A percentile compares a stretch with the other conserved stretches of the same genome.
Conservation (phyloP, 1,139 yeast species). For the Candida pseudoviswanathii region DNA sequence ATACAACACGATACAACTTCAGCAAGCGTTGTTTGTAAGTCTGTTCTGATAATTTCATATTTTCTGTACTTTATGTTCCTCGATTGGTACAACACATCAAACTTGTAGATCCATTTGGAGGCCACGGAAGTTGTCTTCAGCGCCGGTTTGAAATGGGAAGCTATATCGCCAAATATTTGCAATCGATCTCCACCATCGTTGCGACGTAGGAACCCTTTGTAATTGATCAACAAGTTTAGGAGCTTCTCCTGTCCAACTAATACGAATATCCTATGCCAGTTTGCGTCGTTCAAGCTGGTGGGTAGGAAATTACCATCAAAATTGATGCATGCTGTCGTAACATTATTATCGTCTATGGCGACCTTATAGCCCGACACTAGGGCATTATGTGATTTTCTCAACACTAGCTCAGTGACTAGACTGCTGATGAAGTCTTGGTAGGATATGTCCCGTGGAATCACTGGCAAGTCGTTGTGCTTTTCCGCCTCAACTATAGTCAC, state of each 20-base stretch:
- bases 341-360: constrained; percentile 13
- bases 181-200: constrained; percentile 18
- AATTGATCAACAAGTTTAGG: constrained; percentile 30
- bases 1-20: background rate
- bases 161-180: constrained; percentile 40
- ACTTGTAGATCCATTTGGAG: constrained; percentile 5
- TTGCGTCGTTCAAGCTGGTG: constrained; percentile 6
- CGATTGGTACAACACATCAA: constrained; percentile 2
- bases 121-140: background rate
- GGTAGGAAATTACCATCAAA: constrained; percentile 5
- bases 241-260: constrained; percentile 35
- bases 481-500: constrained; percentile 4
- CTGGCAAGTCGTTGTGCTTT: constrained; percentile 3
- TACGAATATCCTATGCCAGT: constrained; percentile 38
- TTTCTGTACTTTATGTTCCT: constrained; percentile 1
- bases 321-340: background rate
- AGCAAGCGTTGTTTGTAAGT: background rate
- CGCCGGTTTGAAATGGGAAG: background rate
- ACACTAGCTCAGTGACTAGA: constrained; percentile 22
- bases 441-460: constrained; percentile 7
- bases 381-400: constrained; percentile 22
- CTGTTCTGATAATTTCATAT: background rate
- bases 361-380: constrained; percentile 30
- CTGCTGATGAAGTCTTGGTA: constrained; percentile 31
- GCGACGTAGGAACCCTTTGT: constrained; percentile 24